Base-by-base conservation (phyloP, 495 filamentous ascomycete genomes). In the Symbiotaphrina buchneri region DNA sequence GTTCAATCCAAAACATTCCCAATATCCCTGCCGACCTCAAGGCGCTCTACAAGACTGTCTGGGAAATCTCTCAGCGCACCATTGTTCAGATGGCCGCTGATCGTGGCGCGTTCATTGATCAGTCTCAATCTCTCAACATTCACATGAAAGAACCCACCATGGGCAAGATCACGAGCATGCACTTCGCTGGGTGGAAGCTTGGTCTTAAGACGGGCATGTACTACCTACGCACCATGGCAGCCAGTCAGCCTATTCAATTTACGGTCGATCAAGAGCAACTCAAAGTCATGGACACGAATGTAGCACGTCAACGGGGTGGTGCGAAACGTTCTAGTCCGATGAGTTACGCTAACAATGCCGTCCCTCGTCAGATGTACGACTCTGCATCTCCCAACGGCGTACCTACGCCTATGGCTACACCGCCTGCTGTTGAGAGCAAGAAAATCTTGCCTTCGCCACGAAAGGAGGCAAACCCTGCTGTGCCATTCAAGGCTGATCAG, bases 201-300 rank as follows among this genome's bases (percentile, higher is more conserved):
- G 87, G 87, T 44, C 67, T 97, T 36, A 97, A 97, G 71, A 97
- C 87, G 7, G 87, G 87, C 55, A 95, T 97, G 90, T 97, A 97
- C 70, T 97, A 97, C 53, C 74, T 97, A 40, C 83, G 87, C 43
- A 97, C 87, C 24, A 90, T 90, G 71, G 87, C 87, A 33, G 87
- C 87, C 13, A 81, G 81, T 3, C 80, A 83, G 24, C 87, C 87
- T 32, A 97, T 97, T 43, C 87, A 97, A 55, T 97, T 97, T 59
- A 97, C 87, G 4, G 87, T 97, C 43, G 87, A 97, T 56, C 87
- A 97, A 58, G 82, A 92, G 53, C 71, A 78, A 28, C 77, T 97
- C 38, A 76, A 78, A 56, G 80, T 93, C 11, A 65, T 64, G 28
- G 90, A 97, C 51, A 82, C 75, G 34, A 77, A 74, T 38, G 63